Conservation (phyloP, 2,329 filamentous ascomycete genomes). For the Cercospora sesami region DNA sequence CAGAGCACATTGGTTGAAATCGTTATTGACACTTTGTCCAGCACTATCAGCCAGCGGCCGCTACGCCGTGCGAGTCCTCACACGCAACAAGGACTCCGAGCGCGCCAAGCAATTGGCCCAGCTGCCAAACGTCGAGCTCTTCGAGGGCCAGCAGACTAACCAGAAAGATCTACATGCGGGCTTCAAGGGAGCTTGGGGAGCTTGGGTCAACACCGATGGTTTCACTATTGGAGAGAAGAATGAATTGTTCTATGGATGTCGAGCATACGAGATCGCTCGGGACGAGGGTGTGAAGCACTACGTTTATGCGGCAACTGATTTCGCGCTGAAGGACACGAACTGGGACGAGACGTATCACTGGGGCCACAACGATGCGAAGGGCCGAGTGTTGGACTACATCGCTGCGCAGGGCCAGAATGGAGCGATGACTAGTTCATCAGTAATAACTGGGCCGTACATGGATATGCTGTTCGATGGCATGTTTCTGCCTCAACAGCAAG, state of each 20-base stretch:
- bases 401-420: constrained; percentile 24
- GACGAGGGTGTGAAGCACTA: constrained; percentile 45
- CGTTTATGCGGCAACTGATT: constrained; percentile 54
- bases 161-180: constrained; percentile 49
- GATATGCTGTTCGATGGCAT: constrained; percentile 29
- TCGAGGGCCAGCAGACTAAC: constrained; percentile 52
- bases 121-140: constrained; percentile 46
- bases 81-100: constrained; percentile 46
- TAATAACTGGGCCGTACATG: constrained; percentile 39
- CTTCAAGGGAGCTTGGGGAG: constrained; percentile 50
- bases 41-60: constrained; percentile 29
- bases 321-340: constrained; percentile 50
- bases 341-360: constrained; percentile 49
- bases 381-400: constrained; percentile 38
- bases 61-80: constrained; percentile 52
- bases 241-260: constrained; percentile 50
- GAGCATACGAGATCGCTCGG: constrained; percentile 42
- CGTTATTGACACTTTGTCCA: background rate
- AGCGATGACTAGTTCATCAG: constrained; percentile 33
- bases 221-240: constrained; percentile 56
- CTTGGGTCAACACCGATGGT: constrained; percentile 57
- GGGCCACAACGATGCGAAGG: constrained; percentile 52
- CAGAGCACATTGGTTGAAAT: background rate
- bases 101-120: constrained; percentile 48
- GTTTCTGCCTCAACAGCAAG: background rate